Percentiles rank a stretch among this genome's conserved stretches.
These are phyloP conservation scores for Sindora glabra DNA, from an alignment of 306 rosid genomes.

Conservation along the genomic window DNA sequence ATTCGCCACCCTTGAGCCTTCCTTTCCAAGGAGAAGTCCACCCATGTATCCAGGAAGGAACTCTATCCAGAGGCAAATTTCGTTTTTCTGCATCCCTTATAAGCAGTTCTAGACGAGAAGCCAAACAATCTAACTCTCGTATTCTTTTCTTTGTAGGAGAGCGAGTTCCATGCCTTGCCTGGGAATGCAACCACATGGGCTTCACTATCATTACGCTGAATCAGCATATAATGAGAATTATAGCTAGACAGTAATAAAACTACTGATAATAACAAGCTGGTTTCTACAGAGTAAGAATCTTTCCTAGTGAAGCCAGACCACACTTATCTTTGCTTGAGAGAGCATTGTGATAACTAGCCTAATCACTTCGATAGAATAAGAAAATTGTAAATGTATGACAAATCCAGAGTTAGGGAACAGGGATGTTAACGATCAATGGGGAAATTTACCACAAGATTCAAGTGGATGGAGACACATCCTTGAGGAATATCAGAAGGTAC, in stretches of 20 bases:
- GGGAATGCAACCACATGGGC: slow-evolving; percentile 9
- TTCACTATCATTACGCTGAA: background rate
- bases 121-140: slow-evolving; percentile 46
- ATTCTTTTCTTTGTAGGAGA: slow-evolving; percentile 80
- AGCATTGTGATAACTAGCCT: too few relatives aligned
- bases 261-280: background rate
- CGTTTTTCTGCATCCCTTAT: slow-evolving; percentile 43
- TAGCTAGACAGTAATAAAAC: background rate
- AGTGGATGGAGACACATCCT: slow-evolving; percentile 72
- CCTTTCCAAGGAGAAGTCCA: slow-evolving; percentile 96
- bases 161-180: slow-evolving; percentile 99
- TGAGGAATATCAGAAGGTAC: slow-evolving; percentile 47
- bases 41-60: slow-evolving; percentile 68
- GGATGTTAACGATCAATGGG: background rate
- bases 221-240: background rate
- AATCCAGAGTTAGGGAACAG: background rate
- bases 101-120: slow-evolving; percentile 41
- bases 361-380: too few relatives aligned
- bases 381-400: too few relatives aligned
- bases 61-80: slow-evolving; percentile 32
- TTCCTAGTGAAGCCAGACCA: background rate
- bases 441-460: slow-evolving; percentile 80
- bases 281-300: background rate
- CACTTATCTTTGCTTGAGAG: too few relatives aligned
- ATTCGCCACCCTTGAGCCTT: slow-evolving; percentile 63